phyloP scores from a whole-genome alignment of 306 rosid species.

The Quercus mongolica region DNA sequence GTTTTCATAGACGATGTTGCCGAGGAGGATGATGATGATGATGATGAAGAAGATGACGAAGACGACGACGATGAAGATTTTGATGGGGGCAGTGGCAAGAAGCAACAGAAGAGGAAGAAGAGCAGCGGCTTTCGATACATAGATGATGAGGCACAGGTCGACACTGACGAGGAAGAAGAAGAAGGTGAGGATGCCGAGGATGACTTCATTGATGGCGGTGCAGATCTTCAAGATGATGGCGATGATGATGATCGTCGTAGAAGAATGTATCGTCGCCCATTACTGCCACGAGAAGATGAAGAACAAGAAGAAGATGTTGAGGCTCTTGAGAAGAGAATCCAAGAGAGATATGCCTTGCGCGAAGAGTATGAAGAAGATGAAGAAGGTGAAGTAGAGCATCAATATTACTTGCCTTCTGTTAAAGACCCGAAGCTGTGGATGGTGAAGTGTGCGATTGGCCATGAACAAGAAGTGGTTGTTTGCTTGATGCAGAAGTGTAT shows the following conservation, averaged over 20 bases:
- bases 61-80: conserved; percentile 44
- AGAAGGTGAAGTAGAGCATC: conserved; percentile 84
- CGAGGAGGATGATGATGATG: conserved; percentile 85
- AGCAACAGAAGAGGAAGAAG: conserved; percentile 39
- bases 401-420: conserved; percentile 91
- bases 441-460: conserved; percentile 95
- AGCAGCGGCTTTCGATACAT: conserved; percentile 47
- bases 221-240: conserved; percentile 67
- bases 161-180: conserved; percentile 83
- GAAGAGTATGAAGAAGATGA: conserved; percentile 74
- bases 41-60: conserved; percentile 59
- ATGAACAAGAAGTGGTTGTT: conserved; percentile 82
- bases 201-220: conserved; percentile 62
- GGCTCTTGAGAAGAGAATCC: conserved; percentile 71
- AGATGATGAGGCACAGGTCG: conserved; percentile 76
- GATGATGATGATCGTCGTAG: conserved; percentile 32
- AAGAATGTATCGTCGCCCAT: conserved; percentile 48
- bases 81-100: conserved; percentile 10
- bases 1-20: conserved; percentile 65
- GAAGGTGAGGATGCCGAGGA: conserved; percentile 93
- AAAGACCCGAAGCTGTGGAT: conserved; percentile 99
- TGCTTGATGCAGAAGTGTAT: conserved; percentile 94
- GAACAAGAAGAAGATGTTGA: conserved; percentile 73
- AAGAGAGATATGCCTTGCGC: conserved; percentile 63
- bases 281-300: conserved; percentile 67